Percentiles rank a stretch among this genome's conserved stretches.
phyloP scores from a whole-genome alignment of 169 alveolate genomes.

The Eimeria zaria region DNA sequence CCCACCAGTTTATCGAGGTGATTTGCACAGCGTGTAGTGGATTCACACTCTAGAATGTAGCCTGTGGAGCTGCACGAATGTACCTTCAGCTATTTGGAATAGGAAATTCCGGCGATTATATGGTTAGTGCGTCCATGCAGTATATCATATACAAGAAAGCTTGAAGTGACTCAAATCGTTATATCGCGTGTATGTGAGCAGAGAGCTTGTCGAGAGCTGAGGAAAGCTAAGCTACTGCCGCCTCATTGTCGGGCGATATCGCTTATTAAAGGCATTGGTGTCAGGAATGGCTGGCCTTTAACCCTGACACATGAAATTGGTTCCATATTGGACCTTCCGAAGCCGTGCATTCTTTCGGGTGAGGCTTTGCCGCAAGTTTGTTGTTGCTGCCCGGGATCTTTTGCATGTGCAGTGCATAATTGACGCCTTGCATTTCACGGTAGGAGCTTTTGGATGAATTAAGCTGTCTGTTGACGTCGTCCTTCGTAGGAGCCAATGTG shows the following conservation, averaged over 20 bases:
- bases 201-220: slow-evolving; percentile 75
- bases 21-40: neutral
- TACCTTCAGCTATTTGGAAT: neutral
- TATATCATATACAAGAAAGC: neutral
- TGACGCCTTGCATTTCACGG: neutral
- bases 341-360: slow-evolving; percentile 77
- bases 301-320: slow-evolving; percentile 73
- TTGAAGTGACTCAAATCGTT: neutral
- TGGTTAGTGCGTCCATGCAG: neutral
- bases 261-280: slow-evolving; percentile 78
- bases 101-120: neutral
- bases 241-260: slow-evolving; percentile 81
- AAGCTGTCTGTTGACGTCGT: slow-evolving; percentile 25
- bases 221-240: slow-evolving; percentile 78
- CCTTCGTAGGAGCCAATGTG: slow-evolving; percentile 94
- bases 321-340: slow-evolving; percentile 56
- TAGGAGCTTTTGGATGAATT: neutral
- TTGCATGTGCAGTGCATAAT: neutral
- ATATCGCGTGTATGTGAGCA: slow-evolving; percentile 4
- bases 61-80: neutral
- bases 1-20: slow-evolving; percentile 94
- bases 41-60: neutral
- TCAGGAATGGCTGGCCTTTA: slow-evolving; percentile 68
- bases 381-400: neutral
- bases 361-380: neutral